Evolutionary conservation across 768 basidiomycete species (phyloP), one percentile per base, ranked within the genome.

Genomic region (Sistotremastrum suecicum): DNA sequence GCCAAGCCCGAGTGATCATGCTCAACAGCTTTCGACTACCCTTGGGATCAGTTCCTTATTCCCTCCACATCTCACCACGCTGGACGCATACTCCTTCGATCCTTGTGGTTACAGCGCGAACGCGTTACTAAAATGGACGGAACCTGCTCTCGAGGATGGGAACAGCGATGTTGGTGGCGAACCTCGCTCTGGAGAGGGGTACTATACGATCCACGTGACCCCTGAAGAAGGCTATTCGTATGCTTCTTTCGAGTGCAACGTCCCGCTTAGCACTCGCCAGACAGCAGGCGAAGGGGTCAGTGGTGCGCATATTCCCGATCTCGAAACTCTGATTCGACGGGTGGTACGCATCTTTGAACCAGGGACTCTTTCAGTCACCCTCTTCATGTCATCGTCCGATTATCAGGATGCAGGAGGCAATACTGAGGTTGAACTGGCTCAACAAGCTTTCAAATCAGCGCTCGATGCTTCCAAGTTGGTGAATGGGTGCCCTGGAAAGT

Each of bases 211-310:
- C 46, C 95, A 99, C 60, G 94, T 98, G 49, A 99, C 95, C 0
- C 95, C 95, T 30, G 95, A 98, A 63, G 80, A 86, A 55, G 94
- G 87, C 46, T 98, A 90, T 85, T 95, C 91, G 40, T 99, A 95
- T 62, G 95, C 95, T 51, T 89, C 85, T 56, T 98, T 99, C 67
- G 95, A 99, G 65, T 94, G 89, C 67, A 99, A 99, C 63, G 78
- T 95, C n/a, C 88, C 88, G 3, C 67, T 82, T 39, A 59, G 66
- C 38, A 51, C 62, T 38, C 59, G 62, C 30, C 61, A 66, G 10
- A 64, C 64, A 46, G 57, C 60, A 45, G 49, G 54, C 37, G 50
- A 60, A 41, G 53, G 54, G 6, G 45, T 50, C 46, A 56, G 49
- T 41, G 57, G 59, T 35, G 53, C 60, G 42, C 54, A 60, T 46